Base-by-base conservation (phyloP, 768 basidiomycete species). In the Mycena filopes region DNA sequence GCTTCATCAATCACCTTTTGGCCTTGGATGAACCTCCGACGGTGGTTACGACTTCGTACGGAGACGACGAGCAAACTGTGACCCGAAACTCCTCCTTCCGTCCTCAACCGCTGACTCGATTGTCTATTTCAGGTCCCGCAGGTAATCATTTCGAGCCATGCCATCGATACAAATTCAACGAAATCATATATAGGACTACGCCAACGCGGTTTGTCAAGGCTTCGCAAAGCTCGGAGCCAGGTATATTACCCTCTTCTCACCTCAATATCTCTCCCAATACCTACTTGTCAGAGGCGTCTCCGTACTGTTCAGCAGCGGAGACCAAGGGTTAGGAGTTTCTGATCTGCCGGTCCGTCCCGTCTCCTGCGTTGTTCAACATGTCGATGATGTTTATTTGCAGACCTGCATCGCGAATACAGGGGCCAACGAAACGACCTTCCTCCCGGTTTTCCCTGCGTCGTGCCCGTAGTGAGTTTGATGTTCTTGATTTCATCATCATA, bases 211-310 rank as follows among this genome's bases (percentile, higher is more conserved):
- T 7, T 83, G 82, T 74, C 74, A 77, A 43, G 65, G 76, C 5
- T 83, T 82, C 57, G 82, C 80, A 8, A 81, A 81, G 69, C 79
- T 83, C 23, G 82, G 82, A 26, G 74, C 78, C 10, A 81, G 85
- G 67, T 33, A 53, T 13, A 55, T 62, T 16, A 23, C 16, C 5
- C 5, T n/a, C 20, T 0, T 16, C 18, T 18, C 25, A 21, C n/a
- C n/a, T n/a, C n/a, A n/a, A n/a, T n/a, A n/a, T n/a, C 23, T 4
- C n/a, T 9, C 31, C 21, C 21, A 1, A 10, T n/a, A n/a, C n/a
- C n/a, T n/a, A n/a, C n/a, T n/a, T n/a, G n/a, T 36, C 41, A 69
- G 75, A 31, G 82, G 82, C 1, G 73, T 73, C 57, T 77, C 76
- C 55, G 71, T 82, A 43, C 60, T 82, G 70, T 83, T 83, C 70